phyloP scores from a whole-genome alignment of 768 basidiomycete species.

The Asterophora lycoperdoides region DNA sequence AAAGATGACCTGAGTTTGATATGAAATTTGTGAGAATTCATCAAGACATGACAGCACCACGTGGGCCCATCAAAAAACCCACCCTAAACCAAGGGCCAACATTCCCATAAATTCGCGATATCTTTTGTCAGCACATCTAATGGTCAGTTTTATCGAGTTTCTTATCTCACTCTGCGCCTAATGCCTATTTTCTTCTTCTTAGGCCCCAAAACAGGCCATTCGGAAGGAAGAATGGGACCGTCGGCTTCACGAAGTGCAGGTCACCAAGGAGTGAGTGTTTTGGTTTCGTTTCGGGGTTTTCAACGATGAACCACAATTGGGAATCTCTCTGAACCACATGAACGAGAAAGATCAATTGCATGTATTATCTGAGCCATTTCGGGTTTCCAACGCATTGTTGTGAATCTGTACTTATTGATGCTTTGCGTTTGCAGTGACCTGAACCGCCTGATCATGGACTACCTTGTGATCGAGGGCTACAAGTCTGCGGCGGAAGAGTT shows the following conservation, averaged over 20 bases:
- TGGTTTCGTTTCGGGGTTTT: conserved; percentile 11
- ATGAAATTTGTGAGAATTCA: too few relatives aligned
- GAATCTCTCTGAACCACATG: conserved; percentile 98
- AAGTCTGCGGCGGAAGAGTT: conserved; percentile 95
- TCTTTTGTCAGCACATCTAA: conserved; percentile 21
- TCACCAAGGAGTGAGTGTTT: conserved; percentile 82
- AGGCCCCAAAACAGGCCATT: conserved; percentile 55
- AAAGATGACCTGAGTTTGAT: too few relatives aligned
- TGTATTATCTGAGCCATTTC: conserved; percentile 78
- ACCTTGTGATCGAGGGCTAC: conserved; percentile 96
- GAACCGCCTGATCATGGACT: conserved; percentile 94
- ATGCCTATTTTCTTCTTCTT: conserved; percentile 1
- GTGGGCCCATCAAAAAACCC: conserved; percentile 15
- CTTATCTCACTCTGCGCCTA: conserved; percentile 7
- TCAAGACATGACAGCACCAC: background rate
- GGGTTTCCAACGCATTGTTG: conserved; percentile 20
- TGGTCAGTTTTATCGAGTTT: conserved; percentile 29
- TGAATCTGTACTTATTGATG: conserved; percentile 20
- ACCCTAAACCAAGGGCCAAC: conserved; percentile 28
- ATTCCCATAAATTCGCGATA: conserved; percentile 27
- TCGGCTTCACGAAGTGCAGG: conserved; percentile 74
- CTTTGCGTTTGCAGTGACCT: conserved; percentile 63
- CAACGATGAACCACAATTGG: conserved; percentile 79
- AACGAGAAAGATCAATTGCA: conserved; percentile 65
- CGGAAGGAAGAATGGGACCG: conserved; percentile 85